phyloP scores from a whole-genome alignment of 169 alveolate species.

The Amoebophrya sp. region DNA sequence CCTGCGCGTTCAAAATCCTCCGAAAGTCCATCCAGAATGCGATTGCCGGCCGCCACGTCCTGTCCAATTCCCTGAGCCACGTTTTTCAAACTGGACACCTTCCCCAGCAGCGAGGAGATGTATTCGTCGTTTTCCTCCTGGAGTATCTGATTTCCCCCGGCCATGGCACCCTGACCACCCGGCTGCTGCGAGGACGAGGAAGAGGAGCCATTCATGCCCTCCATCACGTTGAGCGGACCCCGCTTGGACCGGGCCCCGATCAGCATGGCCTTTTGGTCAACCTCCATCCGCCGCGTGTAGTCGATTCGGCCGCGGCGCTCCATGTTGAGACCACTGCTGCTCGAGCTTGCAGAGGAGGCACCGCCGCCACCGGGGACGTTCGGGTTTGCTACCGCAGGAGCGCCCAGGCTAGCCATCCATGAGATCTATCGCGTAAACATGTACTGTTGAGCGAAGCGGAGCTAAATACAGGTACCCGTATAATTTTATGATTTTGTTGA shows the following conservation, averaged over 20 bases:
- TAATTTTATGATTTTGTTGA: too few relatives aligned
- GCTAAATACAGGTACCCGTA: too few relatives aligned
- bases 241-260: conserved; percentile 11
- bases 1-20: conserved; percentile 11
- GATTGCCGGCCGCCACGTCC: background rate
- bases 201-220: background rate
- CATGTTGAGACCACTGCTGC: background rate
- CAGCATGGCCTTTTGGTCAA: conserved; percentile 25
- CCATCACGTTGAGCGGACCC: background rate
- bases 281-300: conserved; percentile 5
- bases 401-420: too few relatives aligned
- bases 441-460: too few relatives aligned
- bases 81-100: background rate
- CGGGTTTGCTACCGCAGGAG: too few relatives aligned
- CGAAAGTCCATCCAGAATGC: background rate
- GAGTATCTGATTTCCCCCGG: background rate
- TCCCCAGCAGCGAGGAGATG: background rate
- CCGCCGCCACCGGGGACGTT: too few relatives aligned
- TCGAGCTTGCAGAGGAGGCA: background rate
- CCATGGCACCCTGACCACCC: too few relatives aligned
- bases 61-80: conserved; percentile 7
- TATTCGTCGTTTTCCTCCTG: conserved; percentile 18
- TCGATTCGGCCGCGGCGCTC: background rate
- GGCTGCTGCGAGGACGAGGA: background rate
- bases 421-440: too few relatives aligned